Percentiles rank a stretch among this genome's conserved stretches.
These are phyloP conservation scores for Colletotrichum sp. DNA, from an alignment of 2,329 filamentous ascomycete species.

Conservation along the genomic window DNA sequence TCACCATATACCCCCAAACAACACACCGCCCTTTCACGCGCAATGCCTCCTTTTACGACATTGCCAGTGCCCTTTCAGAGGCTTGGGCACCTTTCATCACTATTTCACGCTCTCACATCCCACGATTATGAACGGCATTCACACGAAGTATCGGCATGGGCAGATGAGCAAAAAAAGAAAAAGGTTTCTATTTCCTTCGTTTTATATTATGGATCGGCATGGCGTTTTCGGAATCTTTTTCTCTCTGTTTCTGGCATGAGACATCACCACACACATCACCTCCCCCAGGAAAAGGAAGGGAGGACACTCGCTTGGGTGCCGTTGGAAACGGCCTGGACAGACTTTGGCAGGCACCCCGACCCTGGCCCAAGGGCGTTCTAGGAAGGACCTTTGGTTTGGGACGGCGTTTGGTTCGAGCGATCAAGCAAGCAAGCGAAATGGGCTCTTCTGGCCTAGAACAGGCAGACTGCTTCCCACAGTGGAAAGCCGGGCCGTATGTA, in stretches of 20 bases:
- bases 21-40: neutral
- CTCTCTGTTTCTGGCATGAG: neutral
- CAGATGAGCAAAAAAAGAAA: constrained; percentile 15
- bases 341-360: neutral
- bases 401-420: constrained; percentile 8
- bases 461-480: neutral
- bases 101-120: neutral
- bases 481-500: constrained; percentile 17
- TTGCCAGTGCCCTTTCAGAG: constrained; percentile 6
- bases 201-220: neutral
- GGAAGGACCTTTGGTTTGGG: neutral
- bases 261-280: neutral
- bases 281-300: neutral
- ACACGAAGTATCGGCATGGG: constrained; percentile 8
- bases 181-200: neutral
- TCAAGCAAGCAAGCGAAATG: constrained; percentile 4
- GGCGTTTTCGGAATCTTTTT: constrained; percentile 1
- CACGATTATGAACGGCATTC: constrained; percentile 17
- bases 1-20: neutral
- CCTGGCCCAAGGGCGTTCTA: neutral
- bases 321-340: constrained; percentile 14
- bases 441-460: constrained; percentile 11
- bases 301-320: constrained; percentile 10
- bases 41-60: neutral
- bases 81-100: neutral